Conservation (phyloP, 768 basidiomycete genomes). For the Myochromella boudieri region DNA sequence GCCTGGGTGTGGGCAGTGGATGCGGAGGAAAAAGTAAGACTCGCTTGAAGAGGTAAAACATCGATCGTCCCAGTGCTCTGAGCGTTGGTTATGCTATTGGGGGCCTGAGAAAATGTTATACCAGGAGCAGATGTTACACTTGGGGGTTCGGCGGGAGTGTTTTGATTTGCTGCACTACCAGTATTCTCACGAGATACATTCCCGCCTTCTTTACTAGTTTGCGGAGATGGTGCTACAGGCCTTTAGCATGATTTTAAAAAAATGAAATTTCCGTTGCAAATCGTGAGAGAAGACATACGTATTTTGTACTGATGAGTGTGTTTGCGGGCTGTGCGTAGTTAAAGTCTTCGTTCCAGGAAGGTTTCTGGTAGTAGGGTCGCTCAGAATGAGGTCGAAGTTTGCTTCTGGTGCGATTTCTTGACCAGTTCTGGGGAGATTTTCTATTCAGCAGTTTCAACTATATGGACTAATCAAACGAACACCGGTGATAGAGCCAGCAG, state of each 20-base stretch:
- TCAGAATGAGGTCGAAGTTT: not conserved
- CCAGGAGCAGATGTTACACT: too few relatives aligned
- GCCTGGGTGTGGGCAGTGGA: not conserved
- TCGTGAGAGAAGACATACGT: too few relatives aligned
- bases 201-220: too few relatives aligned
- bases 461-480: too few relatives aligned
- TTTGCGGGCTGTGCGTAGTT: too few relatives aligned
- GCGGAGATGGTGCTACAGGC: too few relatives aligned
- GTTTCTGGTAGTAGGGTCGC: not conserved
- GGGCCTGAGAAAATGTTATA: not conserved
- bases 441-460: too few relatives aligned
- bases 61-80: not conserved
- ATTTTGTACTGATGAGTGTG: too few relatives aligned
- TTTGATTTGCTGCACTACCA: not conserved
- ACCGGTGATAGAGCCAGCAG: not conserved
- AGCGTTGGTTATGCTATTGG: not conserved
- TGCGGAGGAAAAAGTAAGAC: not conserved
- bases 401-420: not conserved
- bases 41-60: not conserved
- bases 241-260: too few relatives aligned
- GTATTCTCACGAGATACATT: not conserved
- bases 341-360: not conserved
- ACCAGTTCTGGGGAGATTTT: not conserved
- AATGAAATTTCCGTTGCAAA: too few relatives aligned
- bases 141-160: not conserved